Evolutionary conservation across 768 basidiomycete species (phyloP), one percentile per base, ranked within the genome.

Genomic region (Hypholoma sublateritium): DNA sequence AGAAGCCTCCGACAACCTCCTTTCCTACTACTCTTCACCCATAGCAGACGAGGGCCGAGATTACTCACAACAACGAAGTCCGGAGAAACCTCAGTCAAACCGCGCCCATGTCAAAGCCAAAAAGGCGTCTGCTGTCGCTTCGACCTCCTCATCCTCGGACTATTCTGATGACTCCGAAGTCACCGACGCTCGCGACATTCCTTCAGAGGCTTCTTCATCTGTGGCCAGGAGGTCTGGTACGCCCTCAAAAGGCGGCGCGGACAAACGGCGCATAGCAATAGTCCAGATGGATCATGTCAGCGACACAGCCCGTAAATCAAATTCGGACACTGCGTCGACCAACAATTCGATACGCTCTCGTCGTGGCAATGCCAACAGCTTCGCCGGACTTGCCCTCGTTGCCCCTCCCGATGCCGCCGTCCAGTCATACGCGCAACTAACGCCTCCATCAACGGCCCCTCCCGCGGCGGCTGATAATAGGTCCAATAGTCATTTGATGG

Each of bases 381-480:
- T 81, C 11, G 69, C 73, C 9, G 82, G 83, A 52, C 76, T 90
- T 22, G 84, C 88, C 51, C 76, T 91, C 60, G 84, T 90, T 58
- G 86, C 86, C 52, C 89, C 88, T 49, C 87, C 88, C 37, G 89
- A 89, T 69, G 85, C 84, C 60, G 77, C 83, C 8, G 78, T 79
- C 14, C 73, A 67, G 45, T 70, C 77, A 13, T 83, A 85, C 64
- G 75, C 81, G 25, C 78, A 80, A 53, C 73, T 86, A 45, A 75
- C 80, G 4, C 80, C 83, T 54, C 83, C 83, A 13, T 67, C 77
- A 19, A 74, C 80, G 25, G 77, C 80, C 12, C 83, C 85, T 58
- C 62, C 74, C 39, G 63, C 66, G 25, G 64, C 52, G 25, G 64
- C 52, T 45, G 64, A 61, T 59, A 61, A 52, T 58, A 50, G 55